Conservation (phyloP, 768 basidiomycete genomes). For the Crassisporium funariophilum region DNA sequence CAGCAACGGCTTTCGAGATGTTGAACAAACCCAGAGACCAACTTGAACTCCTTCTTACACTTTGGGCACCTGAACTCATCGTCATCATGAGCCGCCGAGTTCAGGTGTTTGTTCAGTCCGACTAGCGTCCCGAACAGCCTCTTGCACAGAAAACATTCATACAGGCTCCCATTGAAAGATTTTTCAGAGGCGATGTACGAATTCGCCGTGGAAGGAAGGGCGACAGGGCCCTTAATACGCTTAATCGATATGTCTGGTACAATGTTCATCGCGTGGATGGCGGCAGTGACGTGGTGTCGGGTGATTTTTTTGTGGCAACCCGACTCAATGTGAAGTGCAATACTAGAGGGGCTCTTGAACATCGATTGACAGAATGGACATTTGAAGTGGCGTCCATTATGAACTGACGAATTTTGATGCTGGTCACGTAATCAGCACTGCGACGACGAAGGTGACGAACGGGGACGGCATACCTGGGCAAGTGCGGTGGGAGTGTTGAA, state of each 20-base stretch:
- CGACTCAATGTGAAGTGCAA: slow-evolving; percentile 43
- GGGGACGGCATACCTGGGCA: neutral
- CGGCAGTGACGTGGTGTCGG: slow-evolving; percentile 38
- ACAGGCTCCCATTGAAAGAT: slow-evolving; percentile 42
- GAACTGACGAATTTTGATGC: slow-evolving; percentile 31
- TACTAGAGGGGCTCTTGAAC: slow-evolving; percentile 38
- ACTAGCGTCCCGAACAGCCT: slow-evolving; percentile 30
- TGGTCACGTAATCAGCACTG: slow-evolving; percentile 4
- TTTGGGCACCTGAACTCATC: slow-evolving; percentile 47
- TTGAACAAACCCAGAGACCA: slow-evolving; percentile 43
- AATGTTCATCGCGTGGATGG: slow-evolving; percentile 33
- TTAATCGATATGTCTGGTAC: slow-evolving; percentile 37
- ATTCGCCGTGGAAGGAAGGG: slow-evolving; percentile 9
- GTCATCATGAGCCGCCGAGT: slow-evolving; percentile 39
- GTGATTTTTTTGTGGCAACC: slow-evolving; percentile 38
- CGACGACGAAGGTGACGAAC: neutral
- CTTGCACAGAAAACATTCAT: slow-evolving; percentile 44
- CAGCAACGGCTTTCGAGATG: slow-evolving; percentile 46
- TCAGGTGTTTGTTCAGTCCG: slow-evolving; percentile 37
- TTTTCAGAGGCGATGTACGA: slow-evolving; percentile 33
- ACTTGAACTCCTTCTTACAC: slow-evolving; percentile 36
- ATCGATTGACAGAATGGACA: slow-evolving; percentile 36
- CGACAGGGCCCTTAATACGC: slow-evolving; percentile 25
- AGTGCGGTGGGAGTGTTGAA: slow-evolving; percentile 24
- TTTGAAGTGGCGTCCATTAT: slow-evolving; percentile 21